Percentiles rank a stretch among this genome's conserved stretches.
Evolutionary conservation across 2,329 filamentous ascomycete genomes (phyloP).

Genomic region (Fusarium oligoseptatum): DNA sequence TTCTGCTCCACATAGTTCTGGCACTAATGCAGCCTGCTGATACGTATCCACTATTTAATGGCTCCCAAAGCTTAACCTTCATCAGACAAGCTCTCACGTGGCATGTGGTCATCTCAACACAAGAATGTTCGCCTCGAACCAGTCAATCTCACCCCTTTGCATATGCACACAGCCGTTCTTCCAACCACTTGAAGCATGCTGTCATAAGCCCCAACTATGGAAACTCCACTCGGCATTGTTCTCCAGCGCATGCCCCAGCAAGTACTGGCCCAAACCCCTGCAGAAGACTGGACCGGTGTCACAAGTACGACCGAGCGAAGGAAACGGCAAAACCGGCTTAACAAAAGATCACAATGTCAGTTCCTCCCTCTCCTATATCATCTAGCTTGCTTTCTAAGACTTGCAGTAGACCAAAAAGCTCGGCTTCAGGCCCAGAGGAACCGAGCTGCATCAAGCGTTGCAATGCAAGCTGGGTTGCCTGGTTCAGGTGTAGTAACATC

Average conservation of each 20-base stretch:
- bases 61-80: neutral
- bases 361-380: rapidly evolving
- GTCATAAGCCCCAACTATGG: neutral
- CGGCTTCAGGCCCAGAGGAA: neutral
- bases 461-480: neutral
- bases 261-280: conserved; percentile 5
- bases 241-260: conserved; percentile 23
- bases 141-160: neutral
- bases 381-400: neutral
- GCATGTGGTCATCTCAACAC: neutral
- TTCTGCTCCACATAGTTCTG: neutral
- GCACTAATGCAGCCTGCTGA: conserved; percentile 36
- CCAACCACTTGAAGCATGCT: neutral
- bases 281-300: conserved; percentile 22
- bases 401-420: neutral
- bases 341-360: conserved; percentile 29
- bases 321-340: conserved; percentile 24
- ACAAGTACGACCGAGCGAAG: conserved; percentile 21
- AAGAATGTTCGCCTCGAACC: neutral
- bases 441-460: neutral
- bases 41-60: neutral
- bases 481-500: neutral
- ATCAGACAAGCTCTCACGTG: neutral
- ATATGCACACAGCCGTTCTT: rapidly evolving
- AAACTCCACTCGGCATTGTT: conserved; percentile 7